phyloP scores from a whole-genome alignment of 2,329 filamentous ascomycete genomes.

The Neofusicoccum parvum region DNA sequence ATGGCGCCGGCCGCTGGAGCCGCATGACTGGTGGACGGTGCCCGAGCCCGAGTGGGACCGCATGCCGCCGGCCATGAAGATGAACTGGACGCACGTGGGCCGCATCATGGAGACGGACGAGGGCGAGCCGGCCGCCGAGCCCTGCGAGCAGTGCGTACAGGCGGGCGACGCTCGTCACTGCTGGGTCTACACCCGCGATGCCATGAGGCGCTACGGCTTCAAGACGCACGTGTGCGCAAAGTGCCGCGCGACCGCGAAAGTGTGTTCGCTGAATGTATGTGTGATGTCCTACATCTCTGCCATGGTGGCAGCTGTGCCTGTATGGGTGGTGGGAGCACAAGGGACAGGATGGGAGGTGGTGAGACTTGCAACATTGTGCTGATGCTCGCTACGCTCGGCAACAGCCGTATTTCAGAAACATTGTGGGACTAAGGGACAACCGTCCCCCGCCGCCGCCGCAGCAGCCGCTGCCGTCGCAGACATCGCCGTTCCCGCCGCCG shows the following conservation, averaged over 20 bases:
- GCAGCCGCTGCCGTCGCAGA: background rate
- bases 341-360: background rate
- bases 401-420: constrained; percentile 7
- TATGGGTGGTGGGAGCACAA: background rate
- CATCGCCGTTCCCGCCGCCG: background rate
- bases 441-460: background rate
- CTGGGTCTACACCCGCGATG: constrained; percentile 11
- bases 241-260: constrained; percentile 5
- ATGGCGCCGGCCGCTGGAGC: background rate
- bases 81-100: constrained; percentile 16
- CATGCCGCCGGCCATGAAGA: constrained; percentile 6
- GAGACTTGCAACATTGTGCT: background rate
- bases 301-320: too few relatives aligned
- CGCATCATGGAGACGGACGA: constrained; percentile 14
- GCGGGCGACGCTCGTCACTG: background rate
- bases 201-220: constrained; percentile 12
- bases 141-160: constrained; percentile 5
- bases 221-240: constrained; percentile 14
- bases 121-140: background rate
- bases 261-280: constrained; percentile 16
- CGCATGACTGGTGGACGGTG: constrained; percentile 3
- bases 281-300: background rate
- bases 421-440: constrained; percentile 3
- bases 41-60: constrained; percentile 1
- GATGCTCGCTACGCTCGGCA: background rate